phyloP scores from a whole-genome alignment of 192 early-diverging fungal species.

The Mortierella alpina region DNA sequence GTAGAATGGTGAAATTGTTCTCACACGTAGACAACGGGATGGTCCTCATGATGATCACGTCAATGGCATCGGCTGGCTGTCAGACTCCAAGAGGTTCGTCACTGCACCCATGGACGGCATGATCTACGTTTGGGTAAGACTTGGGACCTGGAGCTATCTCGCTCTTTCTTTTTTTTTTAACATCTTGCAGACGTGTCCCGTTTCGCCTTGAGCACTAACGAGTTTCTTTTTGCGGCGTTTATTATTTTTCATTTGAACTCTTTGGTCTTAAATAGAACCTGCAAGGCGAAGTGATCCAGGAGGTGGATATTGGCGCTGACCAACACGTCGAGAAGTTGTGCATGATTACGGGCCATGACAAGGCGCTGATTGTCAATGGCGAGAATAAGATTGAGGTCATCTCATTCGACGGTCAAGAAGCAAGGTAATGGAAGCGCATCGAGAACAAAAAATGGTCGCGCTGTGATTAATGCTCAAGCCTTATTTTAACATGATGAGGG shows the following conservation, averaged over 20 bases:
- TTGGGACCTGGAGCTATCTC: neutral
- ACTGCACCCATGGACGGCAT: conserved; percentile 3
- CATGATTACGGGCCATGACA: conserved; percentile 38
- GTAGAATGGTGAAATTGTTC: conserved; percentile 27
- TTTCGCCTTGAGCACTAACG: neutral
- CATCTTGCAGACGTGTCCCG: neutral
- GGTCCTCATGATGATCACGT: conserved; percentile 14
- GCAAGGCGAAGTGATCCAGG: conserved; percentile 20
- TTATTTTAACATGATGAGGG: too few relatives aligned
- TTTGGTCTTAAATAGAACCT: conserved; percentile 17
- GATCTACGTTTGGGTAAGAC: conserved; percentile 33
- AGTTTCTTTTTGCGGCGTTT: neutral
- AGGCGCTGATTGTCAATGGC: conserved; percentile 8
- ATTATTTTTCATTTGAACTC: neutral
- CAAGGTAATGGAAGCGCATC: conserved; percentile 19
- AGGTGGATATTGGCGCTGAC: conserved; percentile 3
- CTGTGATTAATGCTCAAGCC: neutral
- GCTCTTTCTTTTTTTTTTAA: neutral
- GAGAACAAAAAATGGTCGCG: neutral
- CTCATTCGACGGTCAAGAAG: conserved; percentile 15
- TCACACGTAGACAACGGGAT: conserved; percentile 17
- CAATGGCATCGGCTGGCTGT: conserved; percentile 27
- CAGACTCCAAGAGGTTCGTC: conserved; percentile 33
- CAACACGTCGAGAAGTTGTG: neutral
- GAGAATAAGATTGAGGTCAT: conserved; percentile 9